Evolutionary conservation across 805 yeast species (phyloP).

Genomic region (Lachancea nothofagi): DNA sequence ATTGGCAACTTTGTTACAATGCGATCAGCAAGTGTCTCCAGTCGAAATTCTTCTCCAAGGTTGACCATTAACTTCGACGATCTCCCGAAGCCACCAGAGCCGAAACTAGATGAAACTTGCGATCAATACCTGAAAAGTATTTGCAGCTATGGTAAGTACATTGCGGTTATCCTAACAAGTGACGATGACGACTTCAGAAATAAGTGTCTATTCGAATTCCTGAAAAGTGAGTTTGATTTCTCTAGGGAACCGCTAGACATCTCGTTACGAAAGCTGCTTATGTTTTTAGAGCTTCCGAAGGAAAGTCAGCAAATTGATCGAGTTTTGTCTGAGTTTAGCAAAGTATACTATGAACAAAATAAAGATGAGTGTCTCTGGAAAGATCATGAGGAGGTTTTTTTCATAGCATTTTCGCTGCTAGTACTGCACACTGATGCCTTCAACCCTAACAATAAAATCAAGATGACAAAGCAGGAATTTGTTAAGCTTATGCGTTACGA

Average conservation of each 20-base stretch:
- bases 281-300: slow-evolving; percentile 55
- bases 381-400: slow-evolving; percentile 50
- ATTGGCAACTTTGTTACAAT: slow-evolving; percentile 35
- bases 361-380: slow-evolving; percentile 26
- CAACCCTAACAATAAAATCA: slow-evolving; percentile 59
- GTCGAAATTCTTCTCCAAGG: slow-evolving; percentile 10
- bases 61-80: slow-evolving; percentile 16
- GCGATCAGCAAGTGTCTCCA: slow-evolving; percentile 25
- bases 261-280: slow-evolving; percentile 53
- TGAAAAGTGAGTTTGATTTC: slow-evolving; percentile 43
- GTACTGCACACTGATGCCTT: slow-evolving; percentile 72
- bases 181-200: slow-evolving; percentile 25
- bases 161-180: slow-evolving; percentile 29
- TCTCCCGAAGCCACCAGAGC: slow-evolving; percentile 28
- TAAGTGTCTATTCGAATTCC: slow-evolving; percentile 26
- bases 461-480: slow-evolving; percentile 62
- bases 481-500: slow-evolving; percentile 41
- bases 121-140: slow-evolving; percentile 27
- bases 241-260: slow-evolving; percentile 56
- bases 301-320: slow-evolving; percentile 77
- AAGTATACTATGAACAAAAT: slow-evolving; percentile 40
- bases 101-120: slow-evolving; percentile 25
- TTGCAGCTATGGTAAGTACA: slow-evolving; percentile 30
- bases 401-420: slow-evolving; percentile 56
- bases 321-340: slow-evolving; percentile 52